phyloP scores from a whole-genome alignment of 805 yeast species.

The Sugiyamaella qingdaonensis region DNA sequence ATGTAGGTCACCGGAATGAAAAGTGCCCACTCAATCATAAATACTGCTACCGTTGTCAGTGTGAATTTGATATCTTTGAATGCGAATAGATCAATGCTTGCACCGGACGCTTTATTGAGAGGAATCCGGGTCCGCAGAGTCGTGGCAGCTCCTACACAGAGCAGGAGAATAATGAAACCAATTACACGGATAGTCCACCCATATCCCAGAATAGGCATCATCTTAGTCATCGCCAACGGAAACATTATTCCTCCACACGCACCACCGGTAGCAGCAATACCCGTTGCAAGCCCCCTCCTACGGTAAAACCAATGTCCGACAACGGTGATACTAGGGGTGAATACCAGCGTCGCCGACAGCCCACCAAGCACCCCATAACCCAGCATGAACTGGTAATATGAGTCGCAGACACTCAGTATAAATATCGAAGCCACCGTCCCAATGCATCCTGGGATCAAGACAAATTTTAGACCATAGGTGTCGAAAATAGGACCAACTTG shows the following conservation, averaged over 20 bases:
- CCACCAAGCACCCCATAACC: constrained; percentile 54
- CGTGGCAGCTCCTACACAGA: constrained; percentile 32
- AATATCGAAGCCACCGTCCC: constrained; percentile 48
- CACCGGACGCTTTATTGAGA: constrained; percentile 20
- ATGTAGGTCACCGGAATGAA: constrained; percentile 51
- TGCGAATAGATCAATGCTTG: constrained; percentile 29
- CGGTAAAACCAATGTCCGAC: constrained; percentile 59
- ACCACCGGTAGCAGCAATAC: constrained; percentile 62
- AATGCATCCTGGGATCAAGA: constrained; percentile 43
- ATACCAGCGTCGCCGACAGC: constrained; percentile 36
- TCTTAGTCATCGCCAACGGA: constrained; percentile 48
- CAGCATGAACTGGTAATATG: constrained; percentile 56
- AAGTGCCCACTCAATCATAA: constrained; percentile 47
- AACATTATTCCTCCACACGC: constrained; percentile 61
- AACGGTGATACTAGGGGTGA: constrained; percentile 53
- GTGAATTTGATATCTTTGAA: constrained; percentile 29
- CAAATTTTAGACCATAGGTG: constrained; percentile 47
- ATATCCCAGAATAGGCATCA: constrained; percentile 49
- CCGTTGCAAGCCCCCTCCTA: constrained; percentile 57
- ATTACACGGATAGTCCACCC: constrained; percentile 57
- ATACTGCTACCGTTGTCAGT: constrained; percentile 29
- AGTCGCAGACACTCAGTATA: constrained; percentile 46
- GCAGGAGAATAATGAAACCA: constrained; percentile 31
- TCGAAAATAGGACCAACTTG: constrained; percentile 55
- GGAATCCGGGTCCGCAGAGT: constrained; percentile 38